These are phyloP conservation scores for fission yeast (Schizosaccharomyces pombe) DNA, from an alignment of 805 yeast species.

Conservation along the genomic window DNA sequence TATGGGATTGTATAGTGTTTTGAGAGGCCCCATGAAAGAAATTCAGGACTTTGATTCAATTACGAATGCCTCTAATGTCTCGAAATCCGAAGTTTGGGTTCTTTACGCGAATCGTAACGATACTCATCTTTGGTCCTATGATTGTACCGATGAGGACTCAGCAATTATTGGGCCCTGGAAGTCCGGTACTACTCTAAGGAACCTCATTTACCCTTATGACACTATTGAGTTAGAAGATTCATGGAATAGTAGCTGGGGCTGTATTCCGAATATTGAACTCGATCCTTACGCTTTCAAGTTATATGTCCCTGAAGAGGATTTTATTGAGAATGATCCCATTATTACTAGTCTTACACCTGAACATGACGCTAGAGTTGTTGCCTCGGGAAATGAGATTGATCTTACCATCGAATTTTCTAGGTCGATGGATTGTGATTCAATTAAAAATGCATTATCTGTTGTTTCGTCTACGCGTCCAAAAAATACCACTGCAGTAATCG, in stretches of 20 bases:
- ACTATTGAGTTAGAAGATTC: neutral
- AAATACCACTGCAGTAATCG: neutral
- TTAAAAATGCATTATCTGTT: neutral
- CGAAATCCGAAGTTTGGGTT: neutral
- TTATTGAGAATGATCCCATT: neutral
- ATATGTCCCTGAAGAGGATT: neutral
- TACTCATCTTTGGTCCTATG: neutral
- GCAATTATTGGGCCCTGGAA: conserved; percentile 3
- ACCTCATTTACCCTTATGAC: conserved; percentile 3
- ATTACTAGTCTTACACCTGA: neutral
- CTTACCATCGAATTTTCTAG: neutral
- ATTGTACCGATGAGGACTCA: neutral
- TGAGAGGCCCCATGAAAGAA: neutral
- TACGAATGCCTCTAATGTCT: neutral
- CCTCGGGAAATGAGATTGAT: neutral
- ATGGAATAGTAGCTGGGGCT: neutral
- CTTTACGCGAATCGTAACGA: neutral
- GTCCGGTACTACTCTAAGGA: neutral
- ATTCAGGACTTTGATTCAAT: neutral
- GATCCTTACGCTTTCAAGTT: neutral
- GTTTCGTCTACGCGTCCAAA: conserved; percentile 1
- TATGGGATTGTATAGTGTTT: conserved; percentile 1
- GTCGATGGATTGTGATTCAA: neutral
- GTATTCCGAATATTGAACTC: neutral
- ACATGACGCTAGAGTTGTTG: neutral